These are phyloP conservation scores for Combretum micranthum DNA, from an alignment of 345 rosid genomes.

Conservation along the genomic window DNA sequence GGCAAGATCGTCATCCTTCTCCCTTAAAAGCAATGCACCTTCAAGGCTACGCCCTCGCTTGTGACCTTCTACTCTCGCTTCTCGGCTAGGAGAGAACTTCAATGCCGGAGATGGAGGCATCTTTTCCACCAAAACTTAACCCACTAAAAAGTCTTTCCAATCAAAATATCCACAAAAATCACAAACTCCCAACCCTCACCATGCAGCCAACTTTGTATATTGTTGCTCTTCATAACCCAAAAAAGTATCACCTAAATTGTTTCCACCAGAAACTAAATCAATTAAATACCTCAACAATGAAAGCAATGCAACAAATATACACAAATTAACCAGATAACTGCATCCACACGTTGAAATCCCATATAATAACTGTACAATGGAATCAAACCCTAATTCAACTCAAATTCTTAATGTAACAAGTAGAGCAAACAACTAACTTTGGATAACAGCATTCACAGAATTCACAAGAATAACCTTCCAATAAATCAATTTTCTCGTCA, in stretches of 20 bases:
- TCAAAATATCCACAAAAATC: not conserved
- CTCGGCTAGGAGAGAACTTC: slow-evolving; percentile 74
- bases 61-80: slow-evolving; percentile 49
- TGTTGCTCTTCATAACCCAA: not conserved
- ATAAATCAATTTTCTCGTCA: not conserved
- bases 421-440: not conserved
- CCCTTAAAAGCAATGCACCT: slow-evolving; percentile 50
- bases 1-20: slow-evolving; percentile 83
- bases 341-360: too few relatives aligned
- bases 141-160: not conserved
- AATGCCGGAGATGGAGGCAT: slow-evolving; percentile 94
- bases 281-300: not conserved
- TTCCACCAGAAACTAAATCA: not conserved
- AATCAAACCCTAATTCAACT: slow-evolving; percentile 20
- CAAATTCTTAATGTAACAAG: slow-evolving; percentile 1
- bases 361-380: too few relatives aligned
- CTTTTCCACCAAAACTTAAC: slow-evolving; percentile 8
- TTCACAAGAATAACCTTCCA: not conserved
- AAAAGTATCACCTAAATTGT: not conserved
- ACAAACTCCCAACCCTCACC: slow-evolving; percentile 2
- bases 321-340: too few relatives aligned
- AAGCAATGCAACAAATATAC: too few relatives aligned
- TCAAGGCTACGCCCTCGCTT: slow-evolving; percentile 73
- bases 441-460: too few relatives aligned
- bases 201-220: not conserved